Evolutionary conservation across 108 stramenopile genomes (phyloP), one percentile per base, ranked within the genome.

Genomic region (Pseudonitzschia delicatissima): DNA sequence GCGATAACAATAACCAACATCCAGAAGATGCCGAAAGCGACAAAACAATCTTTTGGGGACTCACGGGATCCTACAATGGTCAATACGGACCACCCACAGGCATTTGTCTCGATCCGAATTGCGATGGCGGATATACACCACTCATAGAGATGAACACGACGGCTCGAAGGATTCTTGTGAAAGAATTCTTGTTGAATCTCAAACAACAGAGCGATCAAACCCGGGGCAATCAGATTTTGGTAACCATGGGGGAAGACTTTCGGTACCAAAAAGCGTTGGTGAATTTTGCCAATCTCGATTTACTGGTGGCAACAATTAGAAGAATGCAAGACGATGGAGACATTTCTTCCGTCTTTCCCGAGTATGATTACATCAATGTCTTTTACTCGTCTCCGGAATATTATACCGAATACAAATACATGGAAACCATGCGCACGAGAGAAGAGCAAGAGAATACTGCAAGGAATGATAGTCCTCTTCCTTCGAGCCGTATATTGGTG

Each of bases 11-110:
- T 2, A 42, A 1, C 15, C 11, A 42, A 15, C 11, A 11, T 42
- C 15, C 40, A 42, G 40, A 11, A 15, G 40, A 42, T 42, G 40
- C 11, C 15, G 15, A 42, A 15, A 42, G 40, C 15, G 66, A 82
- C 18, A n/a, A n/a, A n/a, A n/a, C n/a, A n/a, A 70, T 94, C 35
- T 94, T 96, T 77, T 91, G 92, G 87, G 93, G 93, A 5, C 64
- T 95, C 21, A 85, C 90, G 0, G 92, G 89, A 45, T 73, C 84
- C 42, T 92, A 80, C 53, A 40, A 64, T 25, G 90, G 92, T 0
- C 92, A 96, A 57, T 93, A 93, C 64, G 85, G 86, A 42, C 75
- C 84, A 29, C 89, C 91, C 8, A 58, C 58, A 2, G 83, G 88
- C 3, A 89, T 90, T 74, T 87, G 85, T 75, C 95, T 93, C 59